Evolutionary conservation across 306 rosid genomes (phyloP), one percentile per base, ranked within the genome.

Genomic region (Leucaena leucocephala): DNA sequence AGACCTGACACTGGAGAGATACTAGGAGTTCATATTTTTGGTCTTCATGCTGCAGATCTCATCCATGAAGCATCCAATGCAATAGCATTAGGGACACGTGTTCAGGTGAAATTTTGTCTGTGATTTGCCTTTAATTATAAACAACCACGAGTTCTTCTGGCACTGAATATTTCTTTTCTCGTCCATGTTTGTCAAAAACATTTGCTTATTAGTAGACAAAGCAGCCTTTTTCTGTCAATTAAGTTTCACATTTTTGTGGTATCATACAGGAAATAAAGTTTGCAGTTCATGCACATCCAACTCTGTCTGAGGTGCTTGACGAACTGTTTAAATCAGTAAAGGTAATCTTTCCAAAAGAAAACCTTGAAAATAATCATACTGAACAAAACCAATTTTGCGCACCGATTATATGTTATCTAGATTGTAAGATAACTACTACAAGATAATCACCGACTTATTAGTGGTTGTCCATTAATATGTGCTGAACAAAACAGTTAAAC

Each of bases 251-350:
- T 62, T 45, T 64, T 69, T 79, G 27, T 73, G 82, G 75, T 40
- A 38, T 79, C 43, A 59, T 86, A 81, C 95, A 92, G 98, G 97
- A 94, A 75, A 76, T 94, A 42, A 92, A 94, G 86, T 71, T 84
- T 61, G 92, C 98, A 5, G 97, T 94, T 84, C 98, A 92, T 78
- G 98, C 98, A 7, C 98, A 94, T 84, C 98, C 98, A 79, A 94
- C 98, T 65, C 85, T 94, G 84, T 94, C 98, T 5, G 98, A 94
- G 88, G 97, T 94, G 88, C 87, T 94, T 80, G 98, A 94, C 66
- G 98, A 94, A 78, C 86, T 94, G 63, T 94, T 92, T 79, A 94
- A 94, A 82, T 58, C 67, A 36, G 98, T 98, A 42, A 95, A 92
- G 97, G 98, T 91, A 65, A 90, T 88, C 76, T 81, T 52, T 67